Evolutionary conservation across 306 rosid species (phyloP).

Genomic region (Vigna radiata): DNA sequence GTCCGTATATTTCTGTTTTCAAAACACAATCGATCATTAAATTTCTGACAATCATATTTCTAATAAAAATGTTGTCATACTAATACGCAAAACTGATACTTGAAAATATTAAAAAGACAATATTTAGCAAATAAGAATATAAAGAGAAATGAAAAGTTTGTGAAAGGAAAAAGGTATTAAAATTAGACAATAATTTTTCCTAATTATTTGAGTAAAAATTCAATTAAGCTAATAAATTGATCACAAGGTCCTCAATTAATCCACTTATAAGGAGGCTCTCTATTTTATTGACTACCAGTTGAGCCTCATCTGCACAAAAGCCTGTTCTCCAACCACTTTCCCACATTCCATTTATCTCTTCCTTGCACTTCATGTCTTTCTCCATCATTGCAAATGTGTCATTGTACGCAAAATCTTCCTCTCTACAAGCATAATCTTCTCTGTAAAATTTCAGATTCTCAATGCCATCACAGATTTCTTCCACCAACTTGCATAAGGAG

Average conservation of each 20-base stretch:
- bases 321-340: conserved; percentile 65
- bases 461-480: conserved; percentile 56
- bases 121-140: too few species aligned
- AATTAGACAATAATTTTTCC: too few species aligned
- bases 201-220: background rate
- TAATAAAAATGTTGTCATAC: too few species aligned
- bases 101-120: too few species aligned
- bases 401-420: conserved; percentile 40
- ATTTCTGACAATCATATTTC: too few species aligned
- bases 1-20: too few species aligned
- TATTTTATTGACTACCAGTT: conserved; percentile 60
- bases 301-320: conserved; percentile 64
- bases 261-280: conserved; percentile 60
- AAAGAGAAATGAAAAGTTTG: too few species aligned
- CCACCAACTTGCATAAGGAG: conserved; percentile 40
- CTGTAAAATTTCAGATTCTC: conserved; percentile 50
- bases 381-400: conserved; percentile 27
- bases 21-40: too few species aligned
- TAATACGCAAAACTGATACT: too few species aligned
- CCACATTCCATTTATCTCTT: conserved; percentile 51
- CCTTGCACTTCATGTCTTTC: conserved; percentile 24
- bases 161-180: too few species aligned
- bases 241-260: conserved; percentile 64
- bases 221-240: conserved; percentile 29
- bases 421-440: conserved; percentile 38